phyloP scores from a whole-genome alignment of 441 rosid species.

The Erodium texanum region DNA sequence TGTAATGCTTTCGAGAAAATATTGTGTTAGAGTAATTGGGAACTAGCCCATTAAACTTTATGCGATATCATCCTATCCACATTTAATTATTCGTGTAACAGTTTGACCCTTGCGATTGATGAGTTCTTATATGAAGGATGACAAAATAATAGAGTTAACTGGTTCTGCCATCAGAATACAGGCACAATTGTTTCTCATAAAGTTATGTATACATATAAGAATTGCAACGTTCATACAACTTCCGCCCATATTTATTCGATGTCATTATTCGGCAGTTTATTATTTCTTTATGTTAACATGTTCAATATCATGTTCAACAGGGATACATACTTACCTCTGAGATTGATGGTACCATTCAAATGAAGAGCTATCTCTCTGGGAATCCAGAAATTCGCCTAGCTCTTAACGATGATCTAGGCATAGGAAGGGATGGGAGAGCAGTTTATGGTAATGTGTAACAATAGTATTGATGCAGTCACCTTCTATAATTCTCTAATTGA shows the following conservation, averaged over 20 bases:
- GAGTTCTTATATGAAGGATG: no score
- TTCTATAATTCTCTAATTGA: background rate
- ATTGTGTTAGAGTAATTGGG: no score
- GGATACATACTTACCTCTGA: constrained; percentile 93
- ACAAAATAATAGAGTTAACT: no score
- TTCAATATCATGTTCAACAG: constrained; percentile 29
- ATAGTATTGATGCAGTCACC: background rate
- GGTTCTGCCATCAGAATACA: no score
- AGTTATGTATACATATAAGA: background rate
- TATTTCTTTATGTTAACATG: background rate
- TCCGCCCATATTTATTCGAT: background rate
- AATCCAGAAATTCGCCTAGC: constrained; percentile 95
- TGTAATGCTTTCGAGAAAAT: no score
- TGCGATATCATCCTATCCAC: no score
- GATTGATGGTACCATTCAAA: constrained; percentile 97
- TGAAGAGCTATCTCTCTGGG: constrained; percentile 94
- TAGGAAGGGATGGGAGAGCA: constrained; percentile 84
- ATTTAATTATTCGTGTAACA: no score
- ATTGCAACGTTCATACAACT: background rate
- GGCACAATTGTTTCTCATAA: no score
- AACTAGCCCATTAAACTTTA: no score
- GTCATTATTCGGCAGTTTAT: background rate
- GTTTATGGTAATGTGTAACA: constrained; percentile 45
- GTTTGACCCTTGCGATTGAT: no score
- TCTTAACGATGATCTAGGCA: constrained; percentile 78